A percentile compares a stretch with the other conserved stretches of the same genome.
Conservation (phyloP, 1,284 basidiomycete genomes). For the Moesziomyces globuligerus region DNA sequence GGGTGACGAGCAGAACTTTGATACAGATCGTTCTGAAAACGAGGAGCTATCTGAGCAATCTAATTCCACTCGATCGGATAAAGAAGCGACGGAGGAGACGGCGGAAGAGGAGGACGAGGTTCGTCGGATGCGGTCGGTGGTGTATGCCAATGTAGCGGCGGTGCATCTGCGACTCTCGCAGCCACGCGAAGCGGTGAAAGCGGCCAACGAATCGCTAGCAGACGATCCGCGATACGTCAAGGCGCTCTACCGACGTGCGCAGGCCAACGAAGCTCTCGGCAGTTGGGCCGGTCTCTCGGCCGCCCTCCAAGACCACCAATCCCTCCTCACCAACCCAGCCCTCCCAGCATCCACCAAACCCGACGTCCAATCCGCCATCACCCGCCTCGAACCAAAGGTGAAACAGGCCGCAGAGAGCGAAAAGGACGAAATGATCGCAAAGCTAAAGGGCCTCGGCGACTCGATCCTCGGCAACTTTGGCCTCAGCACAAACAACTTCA, state of each 20-base stretch:
- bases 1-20: too few species aligned
- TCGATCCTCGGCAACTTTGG: constrained; percentile 74
- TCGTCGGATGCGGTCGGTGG: constrained; percentile 34
- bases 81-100: not conserved
- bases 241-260: constrained; percentile 84
- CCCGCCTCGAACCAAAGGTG: constrained; percentile 72
- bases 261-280: constrained; percentile 81
- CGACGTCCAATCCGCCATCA: constrained; percentile 16
- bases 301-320: constrained; percentile 79
- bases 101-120: constrained; percentile 35
- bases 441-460: constrained; percentile 92
- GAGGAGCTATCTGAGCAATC: too few species aligned
- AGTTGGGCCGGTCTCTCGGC: constrained; percentile 83
- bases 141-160: constrained; percentile 83
- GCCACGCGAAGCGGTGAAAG: constrained; percentile 76
- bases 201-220: constrained; percentile 79
- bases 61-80: too few species aligned
- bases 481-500: constrained; percentile 74
- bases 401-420: constrained; percentile 84
- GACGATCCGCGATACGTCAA: constrained; percentile 88
- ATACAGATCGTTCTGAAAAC: too few species aligned
- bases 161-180: constrained; percentile 76
- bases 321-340: constrained; percentile 75
- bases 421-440: constrained; percentile 89
- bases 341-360: constrained; percentile 71